These are phyloP conservation scores for Malus hybrid DNA, from an alignment of 331 rosid genomes.

Conservation along the genomic window DNA sequence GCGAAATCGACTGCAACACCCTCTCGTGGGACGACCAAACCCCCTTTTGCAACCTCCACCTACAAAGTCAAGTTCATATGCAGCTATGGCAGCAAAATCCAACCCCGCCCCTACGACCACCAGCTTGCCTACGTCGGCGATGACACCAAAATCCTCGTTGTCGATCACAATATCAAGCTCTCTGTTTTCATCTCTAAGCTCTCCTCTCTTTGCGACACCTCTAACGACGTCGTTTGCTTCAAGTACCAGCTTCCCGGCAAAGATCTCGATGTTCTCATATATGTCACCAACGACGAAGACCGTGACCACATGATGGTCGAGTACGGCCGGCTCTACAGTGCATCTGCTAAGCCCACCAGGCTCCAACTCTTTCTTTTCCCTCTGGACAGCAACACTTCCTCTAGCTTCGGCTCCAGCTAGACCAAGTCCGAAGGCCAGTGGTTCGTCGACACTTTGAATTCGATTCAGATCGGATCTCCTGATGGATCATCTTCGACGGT, in stretches of 20 bases:
- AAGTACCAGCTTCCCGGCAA: conserved; percentile 93
- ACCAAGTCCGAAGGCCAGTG: conserved; percentile 56
- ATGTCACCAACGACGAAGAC: conserved; percentile 79
- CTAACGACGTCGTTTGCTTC: conserved; percentile 34
- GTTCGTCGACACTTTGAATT: conserved; percentile 81
- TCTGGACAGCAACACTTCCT: neutral
- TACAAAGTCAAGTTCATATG: conserved; percentile 67
- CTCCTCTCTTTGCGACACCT: conserved; percentile 31
- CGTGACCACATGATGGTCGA: conserved; percentile 79
- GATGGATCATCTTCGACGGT: conserved; percentile 39
- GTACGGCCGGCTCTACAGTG: conserved; percentile 62
- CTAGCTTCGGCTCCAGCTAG: conserved; percentile 25
- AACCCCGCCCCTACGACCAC: conserved; percentile 60
- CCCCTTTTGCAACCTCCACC: conserved; percentile 1
- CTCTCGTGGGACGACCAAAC: conserved; percentile 47
- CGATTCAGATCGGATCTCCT: conserved; percentile 41
- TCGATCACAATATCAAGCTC: conserved; percentile 59
- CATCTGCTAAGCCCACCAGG: conserved; percentile 65
- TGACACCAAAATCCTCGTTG: conserved; percentile 75
- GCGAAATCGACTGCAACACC: conserved; percentile 47
- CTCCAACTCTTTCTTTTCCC: conserved; percentile 66
- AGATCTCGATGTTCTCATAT: conserved; percentile 80
- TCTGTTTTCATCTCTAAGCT: conserved; percentile 40
- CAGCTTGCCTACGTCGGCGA: conserved; percentile 76
- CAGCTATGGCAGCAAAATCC: conserved; percentile 80